phyloP scores from a whole-genome alignment of 768 basidiomycete genomes.

The Mycena epipterygia region DNA sequence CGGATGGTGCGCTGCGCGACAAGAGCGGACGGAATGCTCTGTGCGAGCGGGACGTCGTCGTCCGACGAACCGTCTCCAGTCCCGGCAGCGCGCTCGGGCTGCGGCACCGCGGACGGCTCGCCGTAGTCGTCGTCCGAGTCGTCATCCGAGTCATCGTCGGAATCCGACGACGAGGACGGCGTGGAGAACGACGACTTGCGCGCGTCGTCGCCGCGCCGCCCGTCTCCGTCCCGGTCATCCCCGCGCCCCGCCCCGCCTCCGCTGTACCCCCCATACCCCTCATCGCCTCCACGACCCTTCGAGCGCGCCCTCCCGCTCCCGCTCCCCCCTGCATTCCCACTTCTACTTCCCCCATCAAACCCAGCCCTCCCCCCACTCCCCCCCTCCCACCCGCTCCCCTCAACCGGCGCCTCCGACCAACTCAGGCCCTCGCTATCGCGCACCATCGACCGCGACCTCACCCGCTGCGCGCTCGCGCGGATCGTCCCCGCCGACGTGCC shows the following conservation, averaged over 20 bases:
- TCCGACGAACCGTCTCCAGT: slow-evolving; percentile 54
- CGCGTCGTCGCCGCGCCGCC: slow-evolving; percentile 45
- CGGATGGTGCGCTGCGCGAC: slow-evolving; percentile 87
- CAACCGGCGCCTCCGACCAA: slow-evolving; percentile 38
- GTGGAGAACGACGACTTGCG: slow-evolving; percentile 51
- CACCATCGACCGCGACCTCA: slow-evolving; percentile 4
- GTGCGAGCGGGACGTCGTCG: slow-evolving; percentile 89
- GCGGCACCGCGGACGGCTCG: slow-evolving; percentile 38
- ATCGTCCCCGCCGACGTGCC: slow-evolving; percentile 63
- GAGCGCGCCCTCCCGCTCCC: slow-evolving; percentile 35
- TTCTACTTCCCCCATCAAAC: slow-evolving; percentile 29
- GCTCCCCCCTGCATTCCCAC: slow-evolving; percentile 37
- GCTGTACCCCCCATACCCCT: slow-evolving; percentile 37
- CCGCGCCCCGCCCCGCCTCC: slow-evolving; percentile 40
- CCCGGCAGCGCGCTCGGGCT: slow-evolving; percentile 12
- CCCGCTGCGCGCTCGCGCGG: slow-evolving; percentile 43
- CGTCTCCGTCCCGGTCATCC: slow-evolving; percentile 53
- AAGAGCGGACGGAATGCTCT: slow-evolving; percentile 85
- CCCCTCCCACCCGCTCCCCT: slow-evolving; percentile 46
- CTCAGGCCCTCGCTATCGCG: too few relatives aligned
- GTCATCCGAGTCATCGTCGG: slow-evolving; percentile 5
- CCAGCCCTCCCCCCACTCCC: slow-evolving; percentile 42
- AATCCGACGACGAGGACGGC: slow-evolving; percentile 34
- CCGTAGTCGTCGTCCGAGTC: slow-evolving; percentile 41
- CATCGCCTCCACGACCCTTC: slow-evolving; percentile 30